Percentiles rank a stretch among this genome's conserved stretches.
phyloP scores from a whole-genome alignment of 2,329 filamentous ascomycete species.

The Biscogniauxia mediterranea region DNA sequence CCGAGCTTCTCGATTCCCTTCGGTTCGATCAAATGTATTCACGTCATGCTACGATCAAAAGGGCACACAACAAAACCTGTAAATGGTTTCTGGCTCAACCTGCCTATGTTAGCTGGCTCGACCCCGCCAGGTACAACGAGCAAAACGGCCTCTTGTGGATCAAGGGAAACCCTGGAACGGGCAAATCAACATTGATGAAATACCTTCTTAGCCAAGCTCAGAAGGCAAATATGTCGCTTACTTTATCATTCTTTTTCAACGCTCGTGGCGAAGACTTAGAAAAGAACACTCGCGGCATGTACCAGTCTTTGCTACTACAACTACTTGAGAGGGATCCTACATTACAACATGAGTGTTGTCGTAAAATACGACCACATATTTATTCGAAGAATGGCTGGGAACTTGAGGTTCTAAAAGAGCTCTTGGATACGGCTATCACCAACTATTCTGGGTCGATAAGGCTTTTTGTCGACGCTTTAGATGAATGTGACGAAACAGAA shows the following conservation, averaged over 20 bases:
- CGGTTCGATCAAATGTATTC: slow-evolving; percentile 22
- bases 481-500: slow-evolving; percentile 14
- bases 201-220: slow-evolving; percentile 22
- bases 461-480: slow-evolving; percentile 16
- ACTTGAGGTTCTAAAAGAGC: slow-evolving; percentile 1
- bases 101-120: slow-evolving; percentile 35
- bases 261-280: slow-evolving; percentile 42
- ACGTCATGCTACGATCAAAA: slow-evolving; percentile 16
- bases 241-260: slow-evolving; percentile 48
- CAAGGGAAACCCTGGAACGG: slow-evolving; percentile 41
- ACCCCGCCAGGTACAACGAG: slow-evolving; percentile 20
- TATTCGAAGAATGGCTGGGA: background rate
- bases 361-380: slow-evolving; percentile 23
- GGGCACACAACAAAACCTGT: slow-evolving; percentile 23
- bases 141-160: slow-evolving; percentile 44
- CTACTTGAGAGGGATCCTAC: slow-evolving; percentile 38
- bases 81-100: slow-evolving; percentile 24
- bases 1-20: slow-evolving; percentile 13
- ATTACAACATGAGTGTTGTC: background rate
- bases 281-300: slow-evolving; percentile 44
- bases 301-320: slow-evolving; percentile 46
- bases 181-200: slow-evolving; percentile 46
- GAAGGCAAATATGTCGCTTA: slow-evolving; percentile 9
- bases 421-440: slow-evolving; percentile 2
- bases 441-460: background rate